These are phyloP conservation scores for Nepenthes alata DNA, from an alignment of 179 eudicot species.

Conservation along the genomic window DNA sequence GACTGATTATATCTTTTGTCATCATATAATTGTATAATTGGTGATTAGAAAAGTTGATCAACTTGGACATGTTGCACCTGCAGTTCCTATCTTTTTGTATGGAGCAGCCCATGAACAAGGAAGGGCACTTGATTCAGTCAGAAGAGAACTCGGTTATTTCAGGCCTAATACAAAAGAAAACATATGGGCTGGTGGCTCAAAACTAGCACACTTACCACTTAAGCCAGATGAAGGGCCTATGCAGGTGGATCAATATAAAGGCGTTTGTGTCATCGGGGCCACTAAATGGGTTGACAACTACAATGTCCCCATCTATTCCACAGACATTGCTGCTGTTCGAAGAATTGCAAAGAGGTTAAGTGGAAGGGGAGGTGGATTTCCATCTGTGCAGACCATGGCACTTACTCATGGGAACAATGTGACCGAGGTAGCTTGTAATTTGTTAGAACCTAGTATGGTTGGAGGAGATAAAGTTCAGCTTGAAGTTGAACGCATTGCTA, in stretches of 20 bases:
- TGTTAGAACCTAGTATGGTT: constrained; percentile 44
- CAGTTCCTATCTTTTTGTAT: constrained; percentile 60
- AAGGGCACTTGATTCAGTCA: constrained; percentile 51
- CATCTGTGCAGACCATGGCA: constrained; percentile 83
- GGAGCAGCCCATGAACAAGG: constrained; percentile 58
- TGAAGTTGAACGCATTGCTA: constrained; percentile 55
- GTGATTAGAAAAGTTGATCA: background rate
- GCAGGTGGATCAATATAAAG: constrained; percentile 35
- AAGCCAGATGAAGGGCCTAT: constrained; percentile 64
- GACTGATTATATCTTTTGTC: too few relatives aligned
- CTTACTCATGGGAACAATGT: constrained; percentile 61
- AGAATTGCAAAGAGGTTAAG: constrained; percentile 60
- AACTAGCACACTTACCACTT: constrained; percentile 27
- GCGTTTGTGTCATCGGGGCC: constrained; percentile 59
- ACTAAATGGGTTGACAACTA: constrained; percentile 86
- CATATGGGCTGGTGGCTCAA: constrained; percentile 64
- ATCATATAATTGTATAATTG: too few relatives aligned
- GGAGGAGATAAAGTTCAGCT: constrained; percentile 51
- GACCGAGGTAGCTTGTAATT: constrained; percentile 73
- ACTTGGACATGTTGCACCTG: constrained; percentile 4
- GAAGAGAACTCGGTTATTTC: constrained; percentile 72
- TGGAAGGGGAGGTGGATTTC: constrained; percentile 73
- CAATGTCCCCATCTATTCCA: constrained; percentile 57
- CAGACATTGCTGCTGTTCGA: constrained; percentile 41
- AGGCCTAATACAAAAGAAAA: constrained; percentile 38